Conservation (phyloP, 2,329 filamentous ascomycete species). For the Ilyonectria mors-panacis region DNA sequence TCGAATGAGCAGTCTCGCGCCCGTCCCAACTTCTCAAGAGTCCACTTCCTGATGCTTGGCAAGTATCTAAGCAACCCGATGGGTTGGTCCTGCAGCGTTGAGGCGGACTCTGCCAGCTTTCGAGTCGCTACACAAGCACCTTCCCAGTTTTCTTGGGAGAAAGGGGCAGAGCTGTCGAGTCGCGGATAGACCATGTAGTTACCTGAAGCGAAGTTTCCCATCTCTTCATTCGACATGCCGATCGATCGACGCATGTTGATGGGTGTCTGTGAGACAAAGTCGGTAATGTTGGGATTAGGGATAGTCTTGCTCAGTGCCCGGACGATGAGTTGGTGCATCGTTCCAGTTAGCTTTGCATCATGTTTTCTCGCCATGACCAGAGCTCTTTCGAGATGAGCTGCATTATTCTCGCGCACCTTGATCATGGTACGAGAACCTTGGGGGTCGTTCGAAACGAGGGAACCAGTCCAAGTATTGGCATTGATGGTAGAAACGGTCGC, state of each 20-base stretch:
- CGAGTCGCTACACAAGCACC: conserved; percentile 32
- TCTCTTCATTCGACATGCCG: conserved; percentile 37
- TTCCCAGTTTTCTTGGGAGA: conserved; percentile 42
- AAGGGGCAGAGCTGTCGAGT: conserved; percentile 2
- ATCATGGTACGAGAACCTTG: conserved; percentile 33
- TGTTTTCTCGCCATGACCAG: conserved; percentile 30
- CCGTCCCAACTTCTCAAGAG: conserved; percentile 37
- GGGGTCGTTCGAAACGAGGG: conserved; percentile 31
- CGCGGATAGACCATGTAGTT: conserved; percentile 35
- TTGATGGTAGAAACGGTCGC: conserved; percentile 30
- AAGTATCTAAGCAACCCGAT: conserved; percentile 42
- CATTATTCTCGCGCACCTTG: conserved; percentile 35
- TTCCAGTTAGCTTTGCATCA: conserved; percentile 41
- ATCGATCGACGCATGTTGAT: conserved; percentile 44
- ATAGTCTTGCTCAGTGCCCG: conserved; percentile 41
- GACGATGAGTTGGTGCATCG: conserved; percentile 39
- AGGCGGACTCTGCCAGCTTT: conserved; percentile 31
- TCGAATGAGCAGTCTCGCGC: conserved; percentile 42
- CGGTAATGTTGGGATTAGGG: conserved; percentile 34
- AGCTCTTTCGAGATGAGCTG: conserved; percentile 24
- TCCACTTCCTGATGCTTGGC: conserved; percentile 44
- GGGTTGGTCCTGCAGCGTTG: conserved; percentile 37
- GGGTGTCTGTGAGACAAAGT: conserved; percentile 44
- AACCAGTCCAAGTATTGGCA: conserved; percentile 40
- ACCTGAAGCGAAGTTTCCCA: conserved; percentile 36